Conservation (phyloP, 2,329 filamentous ascomycete species). For the Colletotrichum sidae region DNA sequence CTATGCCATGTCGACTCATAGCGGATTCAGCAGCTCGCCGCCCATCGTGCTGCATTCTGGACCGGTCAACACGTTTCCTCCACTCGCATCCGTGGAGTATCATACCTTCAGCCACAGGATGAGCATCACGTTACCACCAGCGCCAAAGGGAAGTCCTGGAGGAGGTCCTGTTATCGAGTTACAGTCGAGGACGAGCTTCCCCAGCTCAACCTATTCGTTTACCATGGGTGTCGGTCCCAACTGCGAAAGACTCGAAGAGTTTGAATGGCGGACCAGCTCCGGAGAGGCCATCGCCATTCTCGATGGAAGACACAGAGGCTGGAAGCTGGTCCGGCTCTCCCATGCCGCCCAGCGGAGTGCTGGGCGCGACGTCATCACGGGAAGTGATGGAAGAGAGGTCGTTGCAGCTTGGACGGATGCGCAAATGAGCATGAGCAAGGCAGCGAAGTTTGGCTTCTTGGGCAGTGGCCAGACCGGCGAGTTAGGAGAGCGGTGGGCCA, state of each 20-base stretch:
- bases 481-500: conserved; percentile 55
- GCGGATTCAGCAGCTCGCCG: conserved; percentile 30
- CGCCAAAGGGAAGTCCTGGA: conserved; percentile 25
- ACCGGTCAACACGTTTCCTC: conserved; percentile 26
- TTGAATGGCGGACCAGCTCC: conserved; percentile 56
- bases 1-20: conserved; percentile 37
- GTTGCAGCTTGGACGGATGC: conserved; percentile 54
- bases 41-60: conserved; percentile 38
- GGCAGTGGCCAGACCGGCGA: conserved; percentile 52
- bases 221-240: conserved; percentile 45
- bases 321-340: conserved; percentile 55
- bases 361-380: conserved; percentile 14
- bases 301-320: conserved; percentile 47
- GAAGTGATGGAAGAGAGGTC: conserved; percentile 53
- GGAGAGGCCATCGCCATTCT: conserved; percentile 49
- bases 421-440: conserved; percentile 48
- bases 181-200: conserved; percentile 24
- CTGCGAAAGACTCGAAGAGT: conserved; percentile 45
- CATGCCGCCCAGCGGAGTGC: conserved; percentile 20
- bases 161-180: conserved; percentile 24
- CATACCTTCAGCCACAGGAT: conserved; percentile 32
- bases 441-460: conserved; percentile 53
- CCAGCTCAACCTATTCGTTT: conserved; percentile 46
- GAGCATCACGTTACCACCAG: conserved; percentile 30
- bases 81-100: conserved; percentile 36